These are phyloP conservation scores for Leonotis leonurus DNA, from an alignment of 257 asterid genomes.

Conservation along the genomic window DNA sequence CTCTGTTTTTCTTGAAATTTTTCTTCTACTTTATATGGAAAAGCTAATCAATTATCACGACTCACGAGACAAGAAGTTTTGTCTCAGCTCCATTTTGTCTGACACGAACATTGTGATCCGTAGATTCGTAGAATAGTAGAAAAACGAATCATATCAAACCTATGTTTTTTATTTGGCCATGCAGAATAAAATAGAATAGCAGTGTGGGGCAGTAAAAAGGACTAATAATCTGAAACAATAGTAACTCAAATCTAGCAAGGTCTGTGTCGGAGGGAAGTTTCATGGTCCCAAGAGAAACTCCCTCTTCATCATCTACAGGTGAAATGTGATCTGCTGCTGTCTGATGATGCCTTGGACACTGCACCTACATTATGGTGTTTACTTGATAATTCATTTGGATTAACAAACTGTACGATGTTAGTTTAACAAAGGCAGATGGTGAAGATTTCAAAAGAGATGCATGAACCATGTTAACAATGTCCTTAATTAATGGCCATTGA, in stretches of 20 bases:
- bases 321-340: slow-evolving; percentile 19
- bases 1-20: neutral
- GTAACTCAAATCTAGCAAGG: slow-evolving; percentile 60
- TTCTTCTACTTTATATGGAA: neutral
- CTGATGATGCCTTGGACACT: slow-evolving; percentile 38
- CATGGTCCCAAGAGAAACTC: slow-evolving; percentile 83
- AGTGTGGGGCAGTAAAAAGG: too few relatives aligned
- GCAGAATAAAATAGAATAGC: too few relatives aligned
- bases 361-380: slow-evolving; percentile 11
- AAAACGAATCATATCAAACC: neutral
- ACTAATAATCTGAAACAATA: slow-evolving; percentile 79
- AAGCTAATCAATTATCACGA: neutral
- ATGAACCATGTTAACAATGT: slow-evolving; percentile 23
- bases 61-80: neutral
- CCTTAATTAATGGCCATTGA: slow-evolving; percentile 36
- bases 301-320: slow-evolving; percentile 39
- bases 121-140: neutral
- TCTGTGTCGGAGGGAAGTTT: slow-evolving; percentile 68
- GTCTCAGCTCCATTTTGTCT: slow-evolving; percentile 5
- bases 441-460: slow-evolving; percentile 22
- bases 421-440: neutral
- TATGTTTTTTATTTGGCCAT: too few relatives aligned
- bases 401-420: slow-evolving; percentile 19
- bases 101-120: neutral
- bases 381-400: slow-evolving; percentile 8